Percentiles rank a stretch among this genome's conserved stretches.
phyloP scores from a whole-genome alignment of 257 asterid genomes.

The Voacanga thouarsii region DNA sequence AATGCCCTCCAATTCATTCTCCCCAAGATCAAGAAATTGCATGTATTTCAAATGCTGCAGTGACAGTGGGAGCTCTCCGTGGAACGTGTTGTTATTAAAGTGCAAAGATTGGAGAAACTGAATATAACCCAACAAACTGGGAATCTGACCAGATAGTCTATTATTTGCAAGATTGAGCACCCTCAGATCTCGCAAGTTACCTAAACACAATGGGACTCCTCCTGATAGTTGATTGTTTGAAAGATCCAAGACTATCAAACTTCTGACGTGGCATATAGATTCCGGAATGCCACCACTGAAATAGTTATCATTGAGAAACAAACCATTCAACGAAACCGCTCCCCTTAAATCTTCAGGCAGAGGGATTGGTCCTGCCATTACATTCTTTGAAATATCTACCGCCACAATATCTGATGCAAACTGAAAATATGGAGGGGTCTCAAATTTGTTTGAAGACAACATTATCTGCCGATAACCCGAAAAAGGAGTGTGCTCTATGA shows the following conservation, averaged over 20 bases:
- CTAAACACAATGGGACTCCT: conserved; percentile 13
- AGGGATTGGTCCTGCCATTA: too few relatives aligned
- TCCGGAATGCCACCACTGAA: background rate
- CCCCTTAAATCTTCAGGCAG: background rate
- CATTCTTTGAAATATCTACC: too few relatives aligned
- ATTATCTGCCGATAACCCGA: too few relatives aligned
- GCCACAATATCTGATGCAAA: too few relatives aligned
- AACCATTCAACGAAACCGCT: background rate
- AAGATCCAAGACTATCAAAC: background rate
- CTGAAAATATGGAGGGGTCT: too few relatives aligned
- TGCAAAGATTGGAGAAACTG: conserved; percentile 15
- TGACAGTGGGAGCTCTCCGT: background rate
- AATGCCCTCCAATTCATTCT: conserved; percentile 1
- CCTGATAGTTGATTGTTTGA: conserved; percentile 10
- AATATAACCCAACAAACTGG: conserved; percentile 25
- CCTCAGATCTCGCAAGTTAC: conserved; percentile 2
- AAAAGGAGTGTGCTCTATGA: too few relatives aligned
- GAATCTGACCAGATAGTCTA: conserved; percentile 24
- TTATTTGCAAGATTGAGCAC: conserved; percentile 14
- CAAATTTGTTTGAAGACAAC: too few relatives aligned
- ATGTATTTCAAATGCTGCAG: background rate
- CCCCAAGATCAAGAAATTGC: conserved; percentile 1
- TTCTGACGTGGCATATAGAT: background rate
- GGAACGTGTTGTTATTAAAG: conserved; percentile 21
- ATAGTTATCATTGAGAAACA: background rate